These are phyloP conservation scores for Cryptococcus amylolentus DNA, from an alignment of 1,284 basidiomycete species.

Conservation along the genomic window DNA sequence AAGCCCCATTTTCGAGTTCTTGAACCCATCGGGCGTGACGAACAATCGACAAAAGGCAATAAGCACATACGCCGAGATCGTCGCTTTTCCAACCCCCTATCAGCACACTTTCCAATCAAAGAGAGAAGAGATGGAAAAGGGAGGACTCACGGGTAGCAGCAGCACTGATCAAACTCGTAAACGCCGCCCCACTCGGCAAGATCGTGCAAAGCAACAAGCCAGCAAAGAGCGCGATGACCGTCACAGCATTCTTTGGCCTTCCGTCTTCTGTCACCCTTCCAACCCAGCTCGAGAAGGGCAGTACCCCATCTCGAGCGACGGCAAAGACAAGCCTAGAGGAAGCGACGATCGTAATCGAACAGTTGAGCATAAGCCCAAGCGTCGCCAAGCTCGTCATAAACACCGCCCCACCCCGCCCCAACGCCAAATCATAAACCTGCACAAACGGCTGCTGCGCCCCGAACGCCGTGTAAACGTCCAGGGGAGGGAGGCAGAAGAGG, in stretches of 20 bases:
- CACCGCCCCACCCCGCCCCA: slow-evolving; percentile 69
- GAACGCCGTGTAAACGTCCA: slow-evolving; percentile 67
- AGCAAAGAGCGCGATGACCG: slow-evolving; percentile 72
- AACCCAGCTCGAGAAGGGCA: slow-evolving; percentile 78
- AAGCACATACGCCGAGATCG: slow-evolving; percentile 66
- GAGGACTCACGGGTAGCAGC: slow-evolving; percentile 53
- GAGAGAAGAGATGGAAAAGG: neutral
- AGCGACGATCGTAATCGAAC: slow-evolving; percentile 75
- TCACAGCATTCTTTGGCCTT: slow-evolving; percentile 75
- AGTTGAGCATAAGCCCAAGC: slow-evolving; percentile 70
- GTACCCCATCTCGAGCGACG: slow-evolving; percentile 79
- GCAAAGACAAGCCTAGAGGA: slow-evolving; percentile 79
- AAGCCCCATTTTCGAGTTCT: slow-evolving; percentile 64
- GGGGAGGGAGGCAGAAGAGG: slow-evolving; percentile 76
- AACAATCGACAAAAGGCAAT: slow-evolving; percentile 68
- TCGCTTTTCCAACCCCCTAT: slow-evolving; percentile 59
- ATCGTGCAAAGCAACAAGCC: slow-evolving; percentile 72
- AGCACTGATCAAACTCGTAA: slow-evolving; percentile 77
- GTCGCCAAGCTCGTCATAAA: slow-evolving; percentile 79
- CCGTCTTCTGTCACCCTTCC: slow-evolving; percentile 52
- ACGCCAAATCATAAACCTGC: slow-evolving; percentile 68
- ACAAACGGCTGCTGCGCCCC: slow-evolving; percentile 83
- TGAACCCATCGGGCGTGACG: slow-evolving; percentile 71
- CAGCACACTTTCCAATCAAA: neutral
- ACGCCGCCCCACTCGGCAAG: slow-evolving; percentile 77